Base-by-base conservation (phyloP, 1,284 basidiomycete species). In the Ganoderma resinaceum region DNA sequence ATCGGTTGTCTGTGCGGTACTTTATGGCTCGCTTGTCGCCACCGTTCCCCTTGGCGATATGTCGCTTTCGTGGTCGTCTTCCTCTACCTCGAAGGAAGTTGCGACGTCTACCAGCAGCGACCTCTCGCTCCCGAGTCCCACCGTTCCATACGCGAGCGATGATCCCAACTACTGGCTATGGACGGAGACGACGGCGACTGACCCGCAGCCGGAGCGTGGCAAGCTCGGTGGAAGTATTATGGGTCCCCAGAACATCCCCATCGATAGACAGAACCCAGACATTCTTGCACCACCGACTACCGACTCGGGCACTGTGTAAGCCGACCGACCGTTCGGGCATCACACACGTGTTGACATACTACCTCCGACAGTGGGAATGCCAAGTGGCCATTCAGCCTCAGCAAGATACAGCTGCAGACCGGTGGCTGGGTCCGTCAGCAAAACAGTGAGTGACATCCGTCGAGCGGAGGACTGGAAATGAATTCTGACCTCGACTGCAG, bases 381-480 rank as follows among this genome's bases (percentile, higher is more conserved):
- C 23, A 91, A 91, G 76, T 92, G 91, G 91, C 86, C 90, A 0
- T 90, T 91, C 77, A 80, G 82, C 69, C 78, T 91, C 66, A 90
- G 88, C 65, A 87, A 89, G 77, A 91, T 89, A 71, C 86, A 89
- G 49, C 77, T 92, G 16, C 86, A 89, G 69, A 86, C 86, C 0
- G 91, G 91, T 46, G 91, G 91, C 1, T 92, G 91, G 91, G 88
- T 89, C 40, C 84, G 90, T 65, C 84, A 90, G 71, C 83, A 91
- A 76, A 91, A 90, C 70, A 74, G 89, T 87, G 67, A 62, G 81
- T 61, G 33, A 18, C 16, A 35, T 62, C 43, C 42, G 23, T n/a
- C 20, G 31, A n/a, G 20, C 40, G 46, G 18, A 67, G 11, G 29
- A 20, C 29, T 49, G 8, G 26, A n/a, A n/a, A 20, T 23, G 43